Percentiles rank a stretch among this genome's conserved stretches.
These are phyloP conservation scores for Pseudogymnoascus pannorum DNA, from an alignment of 2,329 filamentous ascomycete species.

Conservation along the genomic window DNA sequence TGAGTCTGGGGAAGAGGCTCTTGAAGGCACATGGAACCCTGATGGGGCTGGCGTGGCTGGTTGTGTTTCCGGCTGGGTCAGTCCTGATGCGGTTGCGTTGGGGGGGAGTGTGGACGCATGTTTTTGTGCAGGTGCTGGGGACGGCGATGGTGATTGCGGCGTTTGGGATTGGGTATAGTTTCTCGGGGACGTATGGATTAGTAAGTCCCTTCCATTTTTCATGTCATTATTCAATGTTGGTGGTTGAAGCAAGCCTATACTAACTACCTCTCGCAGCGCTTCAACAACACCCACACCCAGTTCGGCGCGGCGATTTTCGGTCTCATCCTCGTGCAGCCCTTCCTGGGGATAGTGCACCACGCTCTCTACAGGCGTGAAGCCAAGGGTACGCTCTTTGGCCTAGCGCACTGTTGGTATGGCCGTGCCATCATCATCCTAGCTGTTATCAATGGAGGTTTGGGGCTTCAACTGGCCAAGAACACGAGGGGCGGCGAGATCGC, in stretches of 20 bases:
- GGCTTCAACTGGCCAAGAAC: slow-evolving; percentile 41
- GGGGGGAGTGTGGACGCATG: slow-evolving; percentile 39
- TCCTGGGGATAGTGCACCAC: slow-evolving; percentile 53
- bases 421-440: slow-evolving; percentile 51
- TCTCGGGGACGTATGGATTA: slow-evolving; percentile 33
- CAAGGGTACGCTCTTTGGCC: slow-evolving; percentile 40
- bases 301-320: slow-evolving; percentile 47
- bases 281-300: slow-evolving; percentile 30
- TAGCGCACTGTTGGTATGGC: slow-evolving; percentile 57
- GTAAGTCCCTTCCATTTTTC: too few species aligned
- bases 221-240: background rate
- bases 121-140: slow-evolving; percentile 44
- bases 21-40: slow-evolving; percentile 47
- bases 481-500: slow-evolving; percentile 39
- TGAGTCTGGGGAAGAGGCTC: background rate
- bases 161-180: slow-evolving; percentile 49
- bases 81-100: slow-evolving; percentile 45
- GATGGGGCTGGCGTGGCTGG: slow-evolving; percentile 52
- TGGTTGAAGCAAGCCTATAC: background rate
- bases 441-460: slow-evolving; percentile 57
- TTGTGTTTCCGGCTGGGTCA: slow-evolving; percentile 53
- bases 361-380: slow-evolving; percentile 33
- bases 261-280: slow-evolving; percentile 37
- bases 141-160: slow-evolving; percentile 53
- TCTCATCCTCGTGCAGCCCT: slow-evolving; percentile 50